Conservation (phyloP, 169 alveolate genomes). For the Eimeria necatrix region DNA sequence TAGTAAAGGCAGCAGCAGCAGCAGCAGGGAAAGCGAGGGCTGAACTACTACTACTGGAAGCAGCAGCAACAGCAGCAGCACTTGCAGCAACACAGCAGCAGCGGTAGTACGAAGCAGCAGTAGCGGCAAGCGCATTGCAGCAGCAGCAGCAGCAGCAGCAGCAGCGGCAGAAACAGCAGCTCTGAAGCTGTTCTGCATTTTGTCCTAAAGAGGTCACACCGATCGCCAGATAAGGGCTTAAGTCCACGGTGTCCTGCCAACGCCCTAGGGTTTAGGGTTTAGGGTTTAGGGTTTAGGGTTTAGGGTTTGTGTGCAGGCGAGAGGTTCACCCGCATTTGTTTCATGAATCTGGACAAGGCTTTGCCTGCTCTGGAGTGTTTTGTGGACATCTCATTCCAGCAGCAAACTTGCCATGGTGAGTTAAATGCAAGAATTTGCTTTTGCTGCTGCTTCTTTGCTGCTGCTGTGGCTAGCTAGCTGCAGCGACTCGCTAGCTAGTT, state of each 20-base stretch:
- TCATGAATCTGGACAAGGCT: neutral
- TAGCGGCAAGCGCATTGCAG: too few relatives aligned
- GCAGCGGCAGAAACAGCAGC: too few relatives aligned
- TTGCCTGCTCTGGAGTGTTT: neutral
- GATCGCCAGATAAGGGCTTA: neutral
- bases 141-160: too few relatives aligned
- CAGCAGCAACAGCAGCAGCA: neutral
- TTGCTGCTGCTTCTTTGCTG: too few relatives aligned
- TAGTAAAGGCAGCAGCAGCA: neutral
- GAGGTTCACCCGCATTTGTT: neutral
- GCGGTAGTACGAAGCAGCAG: too few relatives aligned
- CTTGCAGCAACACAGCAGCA: neutral
- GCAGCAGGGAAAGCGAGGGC: neutral
- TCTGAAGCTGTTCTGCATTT: too few relatives aligned
- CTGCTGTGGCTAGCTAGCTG: too few relatives aligned
- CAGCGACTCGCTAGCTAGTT: too few relatives aligned
- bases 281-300: neutral
- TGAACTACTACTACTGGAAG: neutral
- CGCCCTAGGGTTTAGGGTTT: neutral
- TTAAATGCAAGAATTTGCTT: too few relatives aligned
- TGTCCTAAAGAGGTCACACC: too few relatives aligned
- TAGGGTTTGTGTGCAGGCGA: conserved; percentile 13
- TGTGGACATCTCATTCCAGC: neutral
- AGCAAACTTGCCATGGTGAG: neutral
- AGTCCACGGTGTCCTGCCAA: neutral